Percentiles rank a stretch among this genome's conserved stretches.
These are phyloP conservation scores for Ascomycota sp. DNA, from an alignment of 2,329 filamentous ascomycete species.

Conservation along the genomic window DNA sequence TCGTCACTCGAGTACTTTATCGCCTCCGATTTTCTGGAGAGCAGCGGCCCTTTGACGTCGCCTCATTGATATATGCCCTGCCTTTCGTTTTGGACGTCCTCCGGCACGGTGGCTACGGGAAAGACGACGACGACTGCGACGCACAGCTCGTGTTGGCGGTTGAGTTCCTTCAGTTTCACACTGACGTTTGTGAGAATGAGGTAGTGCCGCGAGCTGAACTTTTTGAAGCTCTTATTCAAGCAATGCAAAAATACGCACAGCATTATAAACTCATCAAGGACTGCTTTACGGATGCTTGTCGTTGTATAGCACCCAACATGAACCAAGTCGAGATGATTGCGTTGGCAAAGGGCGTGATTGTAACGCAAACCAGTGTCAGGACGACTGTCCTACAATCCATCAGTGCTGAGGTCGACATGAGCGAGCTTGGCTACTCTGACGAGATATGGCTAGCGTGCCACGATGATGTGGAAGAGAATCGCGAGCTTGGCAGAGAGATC, in stretches of 20 bases:
- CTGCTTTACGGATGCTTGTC: slow-evolving; percentile 66
- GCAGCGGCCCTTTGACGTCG: slow-evolving; percentile 76
- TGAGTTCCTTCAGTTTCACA: slow-evolving; percentile 77
- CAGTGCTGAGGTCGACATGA: slow-evolving; percentile 77
- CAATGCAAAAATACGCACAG: slow-evolving; percentile 74
- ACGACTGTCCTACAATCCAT: slow-evolving; percentile 74
- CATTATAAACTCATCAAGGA: slow-evolving; percentile 93
- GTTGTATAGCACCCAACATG: slow-evolving; percentile 68
- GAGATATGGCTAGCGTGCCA: slow-evolving; percentile 88
- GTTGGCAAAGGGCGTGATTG: slow-evolving; percentile 57
- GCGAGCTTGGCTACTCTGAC: slow-evolving; percentile 62
- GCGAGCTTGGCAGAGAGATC: slow-evolving; percentile 60
- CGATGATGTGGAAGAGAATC: slow-evolving; percentile 74
- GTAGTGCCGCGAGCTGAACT: slow-evolving; percentile 57
- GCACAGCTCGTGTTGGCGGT: slow-evolving; percentile 74
- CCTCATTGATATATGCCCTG: slow-evolving; percentile 70
- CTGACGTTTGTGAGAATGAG: slow-evolving; percentile 51
- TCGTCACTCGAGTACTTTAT: slow-evolving; percentile 76
- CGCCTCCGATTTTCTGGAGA: slow-evolving; percentile 75
- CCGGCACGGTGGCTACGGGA: slow-evolving; percentile 53
- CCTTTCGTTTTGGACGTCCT: slow-evolving; percentile 64
- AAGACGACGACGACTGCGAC: slow-evolving; percentile 55
- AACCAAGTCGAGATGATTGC: slow-evolving; percentile 46
- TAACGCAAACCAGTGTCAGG: slow-evolving; percentile 57
- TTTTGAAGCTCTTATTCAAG: slow-evolving; percentile 45